Evolutionary conservation across 257 asterid species (phyloP).

Genomic region (Asclepias syriaca): DNA sequence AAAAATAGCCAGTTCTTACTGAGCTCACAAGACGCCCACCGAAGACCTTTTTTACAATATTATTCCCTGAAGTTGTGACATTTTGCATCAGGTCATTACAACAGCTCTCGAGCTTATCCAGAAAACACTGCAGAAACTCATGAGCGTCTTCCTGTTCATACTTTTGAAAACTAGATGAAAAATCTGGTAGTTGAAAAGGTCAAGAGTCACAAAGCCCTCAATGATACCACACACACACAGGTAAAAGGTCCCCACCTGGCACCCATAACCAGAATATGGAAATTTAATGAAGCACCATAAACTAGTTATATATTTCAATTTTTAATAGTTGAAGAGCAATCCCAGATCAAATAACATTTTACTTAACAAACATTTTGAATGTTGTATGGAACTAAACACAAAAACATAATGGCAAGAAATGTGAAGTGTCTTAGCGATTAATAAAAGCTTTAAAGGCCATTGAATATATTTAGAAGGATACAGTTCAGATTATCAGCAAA

Average conservation of each 20-base stretch:
- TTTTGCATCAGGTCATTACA: slow-evolving; percentile 17
- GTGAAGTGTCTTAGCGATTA: not conserved
- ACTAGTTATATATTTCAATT: not conserved
- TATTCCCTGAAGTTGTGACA: slow-evolving; percentile 21
- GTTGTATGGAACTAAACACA: not conserved
- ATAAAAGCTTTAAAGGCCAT: not conserved
- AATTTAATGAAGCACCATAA: not conserved
- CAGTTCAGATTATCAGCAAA: slow-evolving; percentile 64
- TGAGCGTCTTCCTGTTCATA: slow-evolving; percentile 92
- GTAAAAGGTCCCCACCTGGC: not conserved
- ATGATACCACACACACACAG: not conserved
- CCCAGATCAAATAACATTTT: too few species aligned
- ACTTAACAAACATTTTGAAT: not conserved
- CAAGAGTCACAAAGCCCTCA: slow-evolving; percentile 33
- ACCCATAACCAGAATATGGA: not conserved
- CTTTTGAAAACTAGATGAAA: slow-evolving; percentile 53
- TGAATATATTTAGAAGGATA: slow-evolving; percentile 45
- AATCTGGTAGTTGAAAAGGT: slow-evolving; percentile 47
- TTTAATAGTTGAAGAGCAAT: not conserved
- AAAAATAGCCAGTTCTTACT: slow-evolving; percentile 28
- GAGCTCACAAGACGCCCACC: slow-evolving; percentile 82
- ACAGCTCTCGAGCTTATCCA: slow-evolving; percentile 65
- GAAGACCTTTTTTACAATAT: slow-evolving; percentile 61
- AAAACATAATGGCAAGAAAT: not conserved
- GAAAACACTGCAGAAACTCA: slow-evolving; percentile 77